Evolutionary conservation across 2,329 filamentous ascomycete genomes (phyloP).

Genomic region (Fusarium ramigenum): DNA sequence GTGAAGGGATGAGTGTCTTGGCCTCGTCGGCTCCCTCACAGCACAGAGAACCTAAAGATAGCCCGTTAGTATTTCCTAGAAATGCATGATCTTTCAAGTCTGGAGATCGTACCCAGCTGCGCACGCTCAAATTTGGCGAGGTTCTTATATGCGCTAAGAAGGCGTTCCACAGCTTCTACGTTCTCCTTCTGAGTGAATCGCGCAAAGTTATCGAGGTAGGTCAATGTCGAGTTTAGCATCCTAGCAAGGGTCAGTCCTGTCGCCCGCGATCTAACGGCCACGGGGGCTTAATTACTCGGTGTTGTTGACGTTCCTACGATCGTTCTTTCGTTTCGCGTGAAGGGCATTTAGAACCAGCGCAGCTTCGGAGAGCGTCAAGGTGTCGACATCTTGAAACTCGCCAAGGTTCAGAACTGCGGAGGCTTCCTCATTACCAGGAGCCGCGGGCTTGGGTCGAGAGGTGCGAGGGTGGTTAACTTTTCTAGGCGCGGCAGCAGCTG

Average conservation of each 20-base stretch:
- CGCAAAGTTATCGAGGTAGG: constrained; percentile 93
- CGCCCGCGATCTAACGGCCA: background rate
- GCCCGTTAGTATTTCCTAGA: background rate
- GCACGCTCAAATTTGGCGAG: constrained; percentile 93
- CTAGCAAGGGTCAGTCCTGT: constrained; percentile 50
- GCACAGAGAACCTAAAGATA: constrained; percentile 78
- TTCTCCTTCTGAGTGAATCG: constrained; percentile 96
- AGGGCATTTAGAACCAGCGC: constrained; percentile 92
- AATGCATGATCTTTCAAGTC: background rate
- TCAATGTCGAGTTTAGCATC: constrained; percentile 86
- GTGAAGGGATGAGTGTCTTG: constrained; percentile 90
- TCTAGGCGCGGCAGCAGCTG: constrained; percentile 18
- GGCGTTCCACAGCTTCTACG: constrained; percentile 89
- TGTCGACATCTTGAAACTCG: constrained; percentile 92
- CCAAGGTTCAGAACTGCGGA: constrained; percentile 83
- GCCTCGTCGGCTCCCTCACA: constrained; percentile 95
- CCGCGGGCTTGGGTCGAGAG: constrained; percentile 73
- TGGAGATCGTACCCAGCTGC: constrained; percentile 74
- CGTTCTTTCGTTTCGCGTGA: constrained; percentile 79
- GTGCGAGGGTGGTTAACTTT: constrained; percentile 49
- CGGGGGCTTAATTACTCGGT: constrained; percentile 69
- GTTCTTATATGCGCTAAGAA: constrained; percentile 81
- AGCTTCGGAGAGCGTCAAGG: constrained; percentile 91
- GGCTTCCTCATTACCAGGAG: constrained; percentile 87
- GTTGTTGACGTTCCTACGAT: constrained; percentile 84